phyloP scores from a whole-genome alignment of 2,329 filamentous ascomycete genomes.

The Pyrenochaeta sp. region DNA sequence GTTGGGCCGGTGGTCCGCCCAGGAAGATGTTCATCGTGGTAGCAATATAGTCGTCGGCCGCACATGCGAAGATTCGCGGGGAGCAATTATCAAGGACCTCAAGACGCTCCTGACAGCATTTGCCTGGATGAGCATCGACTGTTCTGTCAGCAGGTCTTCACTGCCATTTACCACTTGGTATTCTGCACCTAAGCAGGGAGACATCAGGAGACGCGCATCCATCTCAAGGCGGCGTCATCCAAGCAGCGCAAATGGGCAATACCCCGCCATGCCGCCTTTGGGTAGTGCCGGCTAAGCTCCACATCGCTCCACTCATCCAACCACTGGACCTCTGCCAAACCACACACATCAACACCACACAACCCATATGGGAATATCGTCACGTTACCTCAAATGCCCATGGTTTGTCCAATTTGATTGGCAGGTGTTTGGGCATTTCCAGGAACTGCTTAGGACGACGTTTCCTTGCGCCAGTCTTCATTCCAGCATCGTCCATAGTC shows the following conservation, averaged over 20 bases:
- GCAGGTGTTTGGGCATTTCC: not conserved
- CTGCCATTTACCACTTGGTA: no score
- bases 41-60: no score
- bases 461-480: conserved; percentile 20
- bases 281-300: not conserved
- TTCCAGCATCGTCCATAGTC: conserved; percentile 5
- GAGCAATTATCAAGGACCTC: no score
- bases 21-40: no score
- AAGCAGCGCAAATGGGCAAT: not conserved
- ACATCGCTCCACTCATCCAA: not conserved
- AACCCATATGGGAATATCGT: not conserved
- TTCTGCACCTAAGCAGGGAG: no score
- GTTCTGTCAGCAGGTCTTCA: no score
- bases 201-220: no score
- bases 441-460: conserved; percentile 6
- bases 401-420: not conserved
- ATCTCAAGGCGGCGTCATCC: not conserved
- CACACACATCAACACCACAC: not conserved
- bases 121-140: not conserved
- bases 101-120: no score
- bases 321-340: no score
- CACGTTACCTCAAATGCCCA: not conserved
- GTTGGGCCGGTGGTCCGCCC: no score
- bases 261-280: conserved; percentile 1
- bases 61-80: no score